Evolutionary conservation across 441 rosid genomes (phyloP).

Genomic region (Erysimum pusillum): DNA sequence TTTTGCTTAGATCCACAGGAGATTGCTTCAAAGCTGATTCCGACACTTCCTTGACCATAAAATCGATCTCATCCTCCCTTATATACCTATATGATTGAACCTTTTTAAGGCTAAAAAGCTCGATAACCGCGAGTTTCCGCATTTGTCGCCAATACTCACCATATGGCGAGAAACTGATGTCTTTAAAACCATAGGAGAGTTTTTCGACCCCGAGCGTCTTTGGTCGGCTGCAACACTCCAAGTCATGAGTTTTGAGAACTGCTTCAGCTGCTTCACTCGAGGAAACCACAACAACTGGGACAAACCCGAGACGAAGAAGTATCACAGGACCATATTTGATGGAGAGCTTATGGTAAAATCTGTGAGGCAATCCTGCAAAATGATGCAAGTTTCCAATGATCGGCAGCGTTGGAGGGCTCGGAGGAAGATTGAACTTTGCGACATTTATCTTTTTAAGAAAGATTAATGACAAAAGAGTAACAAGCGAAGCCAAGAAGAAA

Average conservation of each 20-base stretch:
- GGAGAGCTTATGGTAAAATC: conserved; percentile 22
- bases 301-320: conserved; percentile 40
- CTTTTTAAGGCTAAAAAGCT: conserved; percentile 44
- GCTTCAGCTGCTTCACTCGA: conserved; percentile 49
- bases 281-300: conserved; percentile 49
- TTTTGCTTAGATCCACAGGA: conserved; percentile 51
- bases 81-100: conserved; percentile 51
- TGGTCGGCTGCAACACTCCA: conserved; percentile 39
- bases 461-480: background rate
- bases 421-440: conserved; percentile 35
- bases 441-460: background rate
- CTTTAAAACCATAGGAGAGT: conserved; percentile 32
- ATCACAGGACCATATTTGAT: conserved; percentile 51
- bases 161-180: conserved; percentile 23
- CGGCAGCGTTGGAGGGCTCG: conserved; percentile 32
- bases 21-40: conserved; percentile 1
- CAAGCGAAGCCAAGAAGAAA: conserved; percentile 21
- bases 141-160: conserved; percentile 24
- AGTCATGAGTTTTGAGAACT: conserved; percentile 44
- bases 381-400: conserved; percentile 48
- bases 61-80: conserved; percentile 45
- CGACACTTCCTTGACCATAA: background rate
- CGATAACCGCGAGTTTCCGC: conserved; percentile 25
- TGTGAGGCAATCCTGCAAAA: conserved; percentile 21
- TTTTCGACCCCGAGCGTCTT: background rate